Evolutionary conservation across 176 grass and related monocot species (phyloP), one percentile per base, ranked within the genome.

Genomic region (Bromus sterilis): DNA sequence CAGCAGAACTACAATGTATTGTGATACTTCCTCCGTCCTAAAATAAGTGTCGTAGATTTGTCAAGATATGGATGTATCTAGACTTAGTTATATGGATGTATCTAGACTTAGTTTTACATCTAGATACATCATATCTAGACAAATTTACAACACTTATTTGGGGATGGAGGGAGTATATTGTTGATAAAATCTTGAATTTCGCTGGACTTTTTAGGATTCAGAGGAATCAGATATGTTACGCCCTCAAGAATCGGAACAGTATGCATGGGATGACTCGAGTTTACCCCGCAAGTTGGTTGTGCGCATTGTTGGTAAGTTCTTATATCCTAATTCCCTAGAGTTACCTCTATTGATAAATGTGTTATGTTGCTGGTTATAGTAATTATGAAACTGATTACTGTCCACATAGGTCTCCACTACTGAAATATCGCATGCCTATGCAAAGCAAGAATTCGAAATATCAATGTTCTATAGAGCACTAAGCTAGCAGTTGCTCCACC

Each of bases 231-330:
- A 96, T 88, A 64, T 82, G 40, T 90, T 96, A 69, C 29, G 2
- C 63, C 74, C 93, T 78, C 85, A 87, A 82, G 85, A 90, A 37
- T 90, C 82, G 4, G 85, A 83, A 70, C 87, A 96, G 61, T 96
- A 93, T 70, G 73, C 82, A 25, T 96, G 93, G 93, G 93, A 96
- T 86, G 90, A 96, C 73, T 84, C 90, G 32, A 96, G 81, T 88
- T 87, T 90, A 74, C 93, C 90, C 36, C 93, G 72, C 70, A 92
- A 93, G 74, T 81, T 96, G 80, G 80, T 96, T 78, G 87, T 96
- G 25, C 79, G 88, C 18, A 90, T 96, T 84, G 30, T 90, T 79
- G 93, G 93, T 66, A 90, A 77, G 85, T 76, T 78, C 60, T 77
- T 57, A 55, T 66, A 24, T 91, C 81, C 69, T 61, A 71, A 79